Evolutionary conservation across 768 basidiomycete species (phyloP), one percentile per base, ranked within the genome.

Genomic region (Cystofilobasidium capitatum): DNA sequence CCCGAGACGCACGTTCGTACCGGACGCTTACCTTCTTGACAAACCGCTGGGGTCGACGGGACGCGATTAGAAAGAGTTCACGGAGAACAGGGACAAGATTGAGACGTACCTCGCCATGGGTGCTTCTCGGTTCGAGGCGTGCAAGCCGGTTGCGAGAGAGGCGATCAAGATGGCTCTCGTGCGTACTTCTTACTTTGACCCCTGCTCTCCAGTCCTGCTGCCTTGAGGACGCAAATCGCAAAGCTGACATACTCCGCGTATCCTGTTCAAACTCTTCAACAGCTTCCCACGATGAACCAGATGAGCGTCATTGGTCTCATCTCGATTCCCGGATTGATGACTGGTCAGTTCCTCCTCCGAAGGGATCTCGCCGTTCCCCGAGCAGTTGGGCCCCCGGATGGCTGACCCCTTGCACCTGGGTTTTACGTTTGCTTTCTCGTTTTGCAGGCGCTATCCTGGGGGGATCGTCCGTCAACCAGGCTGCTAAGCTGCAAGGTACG

Each of bases 391-490:
- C n/a, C n/a, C n/a, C n/a, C n/a, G n/a, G n/a, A n/a, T n/a, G n/a
- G n/a, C n/a, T n/a, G n/a, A n/a, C n/a, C n/a, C n/a, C n/a, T n/a
- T n/a, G n/a, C n/a, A n/a, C n/a, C n/a, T n/a, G n/a, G n/a, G n/a
- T n/a, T n/a, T n/a, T n/a, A n/a, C n/a, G n/a, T n/a, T n/a, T n/a
- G n/a, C 12, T 37, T 58, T 6, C 37, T 91, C 89, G 88, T 90
- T n/a, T 92, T 88, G 89, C 88, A 0, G 91, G 91, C 71, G 88
- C 91, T 6, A 86, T 93, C 69, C 84, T 92, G 16, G 91, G 88
- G 16, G 91, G 90, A 0, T 83, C 88, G 14, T 85, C 86, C 36
- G 88, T 92, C 47, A 82, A 88, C 24, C 89, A 90, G 76, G 91
- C 91, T 0, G 88, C 88, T 2, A 84, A 85, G 61, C 78, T 92